Conservation (phyloP, 1,284 basidiomycete genomes). For the Ceratorhiza oryzae-sativae region DNA sequence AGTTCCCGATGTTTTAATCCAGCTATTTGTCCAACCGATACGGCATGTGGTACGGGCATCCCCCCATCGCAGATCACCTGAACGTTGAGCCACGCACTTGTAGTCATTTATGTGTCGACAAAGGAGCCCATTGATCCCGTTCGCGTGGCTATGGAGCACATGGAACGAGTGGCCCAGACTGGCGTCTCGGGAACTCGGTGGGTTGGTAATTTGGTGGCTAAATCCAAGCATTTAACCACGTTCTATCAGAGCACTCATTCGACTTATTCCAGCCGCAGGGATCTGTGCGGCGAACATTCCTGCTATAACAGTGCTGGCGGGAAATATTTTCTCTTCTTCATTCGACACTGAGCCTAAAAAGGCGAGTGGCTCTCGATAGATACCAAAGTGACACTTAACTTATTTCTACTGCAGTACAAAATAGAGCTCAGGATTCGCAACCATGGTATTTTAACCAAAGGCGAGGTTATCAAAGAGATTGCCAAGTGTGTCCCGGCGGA, state of each 20-base stretch:
- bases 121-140: conserved; percentile 78
- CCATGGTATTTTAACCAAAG: conserved; percentile 68
- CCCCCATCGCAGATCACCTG: conserved; percentile 11
- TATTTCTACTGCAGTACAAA: conserved; percentile 66
- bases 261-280: conserved; percentile 71
- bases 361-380: conserved; percentile 46
- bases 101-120: conserved; percentile 81
- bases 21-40: conserved; percentile 79
- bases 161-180: conserved; percentile 66
- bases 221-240: not conserved
- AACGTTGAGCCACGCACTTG: conserved; percentile 18
- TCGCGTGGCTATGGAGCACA: conserved; percentile 67
- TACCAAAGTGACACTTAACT: not conserved
- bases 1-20: conserved; percentile 22
- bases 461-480: conserved; percentile 66
- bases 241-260: conserved; percentile 65
- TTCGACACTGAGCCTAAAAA: conserved; percentile 59
- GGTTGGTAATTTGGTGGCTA: conserved; percentile 37
- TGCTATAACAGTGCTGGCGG: conserved; percentile 70
- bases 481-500: conserved; percentile 69
- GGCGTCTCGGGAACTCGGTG: conserved; percentile 73
- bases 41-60: conserved; percentile 67
- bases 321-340: conserved; percentile 60
- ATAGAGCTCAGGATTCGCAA: conserved; percentile 76
- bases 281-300: conserved; percentile 70